A percentile compares a stretch with the other conserved stretches of the same genome.
Evolutionary conservation across 2,329 filamentous ascomycete species (phyloP).

Genomic region (Penicillium sp.): DNA sequence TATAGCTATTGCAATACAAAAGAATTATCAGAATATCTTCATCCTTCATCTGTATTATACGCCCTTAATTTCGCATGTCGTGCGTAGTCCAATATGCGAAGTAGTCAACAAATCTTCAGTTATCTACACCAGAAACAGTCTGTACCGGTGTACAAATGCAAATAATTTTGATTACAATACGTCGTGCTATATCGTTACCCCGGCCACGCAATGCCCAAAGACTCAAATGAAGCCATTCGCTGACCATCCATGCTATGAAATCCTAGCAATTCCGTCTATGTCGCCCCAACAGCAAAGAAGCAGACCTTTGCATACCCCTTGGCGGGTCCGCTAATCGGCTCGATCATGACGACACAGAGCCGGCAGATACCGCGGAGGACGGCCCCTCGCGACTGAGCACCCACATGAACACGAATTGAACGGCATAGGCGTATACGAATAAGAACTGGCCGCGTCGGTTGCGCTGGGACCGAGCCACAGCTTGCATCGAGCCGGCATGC

Average conservation of each 20-base stretch:
- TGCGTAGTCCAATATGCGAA: no score
- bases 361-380: slow-evolving; percentile 24
- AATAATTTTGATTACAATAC: slow-evolving; percentile 27
- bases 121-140: not conserved
- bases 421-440: slow-evolving; percentile 89
- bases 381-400: slow-evolving; percentile 59
- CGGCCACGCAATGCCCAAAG: slow-evolving; percentile 7
- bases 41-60: no score
- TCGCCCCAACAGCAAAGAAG: slow-evolving; percentile 7
- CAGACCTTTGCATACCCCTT: not conserved
- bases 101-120: not conserved
- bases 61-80: not conserved
- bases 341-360: slow-evolving; percentile 14
- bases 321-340: no score
- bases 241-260: slow-evolving; percentile 7
- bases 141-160: slow-evolving; percentile 4
- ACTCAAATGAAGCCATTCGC: slow-evolving; percentile 8
- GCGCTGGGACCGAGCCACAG: slow-evolving; percentile 78
- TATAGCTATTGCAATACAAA: slow-evolving; percentile 3
- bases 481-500: slow-evolving; percentile 60
- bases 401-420: slow-evolving; percentile 97
- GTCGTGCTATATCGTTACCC: slow-evolving; percentile 29
- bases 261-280: slow-evolving; percentile 14
- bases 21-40: not conserved
- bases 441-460: slow-evolving; percentile 88